Evolutionary conservation across 768 basidiomycete genomes (phyloP), one percentile per base, ranked within the genome.

Genomic region (Russula earlei): DNA sequence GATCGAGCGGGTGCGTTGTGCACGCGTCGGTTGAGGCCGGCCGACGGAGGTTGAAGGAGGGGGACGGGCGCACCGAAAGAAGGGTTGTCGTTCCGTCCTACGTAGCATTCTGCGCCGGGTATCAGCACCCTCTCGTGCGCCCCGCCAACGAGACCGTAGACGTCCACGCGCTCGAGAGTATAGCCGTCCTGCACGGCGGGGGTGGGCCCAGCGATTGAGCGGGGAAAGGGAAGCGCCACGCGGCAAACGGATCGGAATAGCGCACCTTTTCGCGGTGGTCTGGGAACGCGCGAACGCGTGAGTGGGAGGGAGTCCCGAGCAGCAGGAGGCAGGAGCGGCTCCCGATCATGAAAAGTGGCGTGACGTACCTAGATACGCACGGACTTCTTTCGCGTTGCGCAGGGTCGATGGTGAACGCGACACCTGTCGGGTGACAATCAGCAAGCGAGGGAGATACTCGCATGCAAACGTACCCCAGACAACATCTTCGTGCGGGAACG

Each of bases 341-440:
- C 4, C 11, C 10, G 34, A 5, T 31, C 3, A 31, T 31, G 34
- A 36, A 15, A 36, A 5, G 34, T 36, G 19, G n/a, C n/a, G n/a
- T n/a, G 22, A 7, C 55, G 27, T 52, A 91, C 92, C 92, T 68
- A 96, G 69, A 67, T 94, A 90, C 44, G 83, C 85, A 48, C 84
- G 77, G 8, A 93, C 91, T 69, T 92, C 87, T 0, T 78, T 70
- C 49, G 81, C 84, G 58, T n/a, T 84, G 82, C 11, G 67, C 74
- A 0, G 87, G 84, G 61, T 95, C 89, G 67, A 97, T 93, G 11
- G 87, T 85, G 69, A 89, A 93, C 1, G 88, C 90, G 5, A 93
- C 71, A 4, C 92, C 89, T 90, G 61, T n/a, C 1, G 6, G n/a
- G n/a, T n/a, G n/a, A n/a, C n/a, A n/a, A n/a, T n/a, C n/a, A 36